Conservation (phyloP, 2,329 filamentous ascomycete species). For the Sphaerulina vaccinii region DNA sequence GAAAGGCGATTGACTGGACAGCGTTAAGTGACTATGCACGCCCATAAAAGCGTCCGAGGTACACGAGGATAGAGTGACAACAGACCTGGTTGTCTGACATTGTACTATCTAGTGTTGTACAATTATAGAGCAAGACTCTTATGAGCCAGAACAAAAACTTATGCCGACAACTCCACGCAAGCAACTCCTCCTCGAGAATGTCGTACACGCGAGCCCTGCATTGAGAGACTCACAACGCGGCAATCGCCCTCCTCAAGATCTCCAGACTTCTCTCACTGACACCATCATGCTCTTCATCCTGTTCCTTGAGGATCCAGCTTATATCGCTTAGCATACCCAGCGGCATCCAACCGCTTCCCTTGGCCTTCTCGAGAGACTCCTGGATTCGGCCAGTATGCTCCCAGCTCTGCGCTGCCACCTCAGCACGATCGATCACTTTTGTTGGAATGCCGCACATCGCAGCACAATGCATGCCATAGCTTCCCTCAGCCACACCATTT, state of each 20-base stretch:
- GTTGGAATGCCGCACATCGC: constrained; percentile 93
- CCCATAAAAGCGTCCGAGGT: not conserved
- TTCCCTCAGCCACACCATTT: constrained; percentile 89
- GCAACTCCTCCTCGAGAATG: not conserved
- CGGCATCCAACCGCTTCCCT: constrained; percentile 72
- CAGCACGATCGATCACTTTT: constrained; percentile 80
- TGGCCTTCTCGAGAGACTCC: constrained; percentile 77
- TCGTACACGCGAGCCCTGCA: not conserved
- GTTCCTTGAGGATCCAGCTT: constrained; percentile 68
- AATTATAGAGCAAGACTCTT: not conserved
- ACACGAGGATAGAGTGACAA: not conserved
- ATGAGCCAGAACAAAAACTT: not conserved
- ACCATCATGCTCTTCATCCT: constrained; percentile 36
- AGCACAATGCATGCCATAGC: constrained; percentile 98
- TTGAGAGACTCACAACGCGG: constrained; percentile 47
- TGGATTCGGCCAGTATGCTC: constrained; percentile 90
- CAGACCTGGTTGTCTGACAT: not conserved
- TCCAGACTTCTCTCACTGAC: constrained; percentile 54
- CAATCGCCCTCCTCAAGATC: constrained; percentile 58
- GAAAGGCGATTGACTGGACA: constrained; percentile 75
- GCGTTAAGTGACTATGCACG: constrained; percentile 44
- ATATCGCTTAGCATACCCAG: constrained; percentile 87
- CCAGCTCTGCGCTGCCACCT: constrained; percentile 86
- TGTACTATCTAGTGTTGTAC: not conserved
- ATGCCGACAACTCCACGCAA: not conserved